These are phyloP conservation scores for Fremontodendron californicum DNA, from an alignment of 345 rosid species.

Conservation along the genomic window DNA sequence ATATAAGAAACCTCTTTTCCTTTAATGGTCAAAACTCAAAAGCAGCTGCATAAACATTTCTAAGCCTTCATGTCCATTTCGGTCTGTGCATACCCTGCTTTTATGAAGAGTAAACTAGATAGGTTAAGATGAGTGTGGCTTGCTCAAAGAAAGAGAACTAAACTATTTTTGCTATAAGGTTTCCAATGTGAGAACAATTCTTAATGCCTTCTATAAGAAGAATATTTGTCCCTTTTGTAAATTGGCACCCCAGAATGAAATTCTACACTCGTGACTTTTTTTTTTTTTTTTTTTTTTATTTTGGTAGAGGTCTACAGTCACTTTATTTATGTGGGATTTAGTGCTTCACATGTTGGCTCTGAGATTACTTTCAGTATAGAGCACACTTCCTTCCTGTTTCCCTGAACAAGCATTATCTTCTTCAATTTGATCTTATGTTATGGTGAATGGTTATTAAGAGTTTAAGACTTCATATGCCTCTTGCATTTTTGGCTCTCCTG, in stretches of 20 bases:
- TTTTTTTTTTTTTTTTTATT: neutral
- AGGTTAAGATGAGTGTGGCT: neutral
- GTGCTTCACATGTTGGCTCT: neutral
- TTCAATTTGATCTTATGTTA: neutral
- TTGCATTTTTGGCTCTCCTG: neutral
- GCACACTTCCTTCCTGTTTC: neutral
- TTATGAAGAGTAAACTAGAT: neutral
- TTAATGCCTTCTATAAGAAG: neutral
- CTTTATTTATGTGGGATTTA: neutral
- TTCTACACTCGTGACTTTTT: neutral
- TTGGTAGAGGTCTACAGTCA: neutral
- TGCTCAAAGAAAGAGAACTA: neutral
- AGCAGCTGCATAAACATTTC: neutral
- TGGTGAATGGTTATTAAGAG: neutral
- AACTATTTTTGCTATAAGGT: neutral
- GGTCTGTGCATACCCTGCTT: neutral
- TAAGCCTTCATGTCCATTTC: neutral
- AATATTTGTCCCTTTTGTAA: neutral
- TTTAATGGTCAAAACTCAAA: neutral
- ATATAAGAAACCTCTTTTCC: neutral
- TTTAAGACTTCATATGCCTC: neutral
- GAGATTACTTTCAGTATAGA: neutral
- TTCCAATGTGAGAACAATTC: neutral
- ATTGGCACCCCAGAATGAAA: neutral
- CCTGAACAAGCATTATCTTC: neutral